Percentiles rank a stretch among this genome's conserved stretches.
Evolutionary conservation across 2,329 filamentous ascomycete genomes (phyloP).

Genomic region (Lachnellula hyalina): DNA sequence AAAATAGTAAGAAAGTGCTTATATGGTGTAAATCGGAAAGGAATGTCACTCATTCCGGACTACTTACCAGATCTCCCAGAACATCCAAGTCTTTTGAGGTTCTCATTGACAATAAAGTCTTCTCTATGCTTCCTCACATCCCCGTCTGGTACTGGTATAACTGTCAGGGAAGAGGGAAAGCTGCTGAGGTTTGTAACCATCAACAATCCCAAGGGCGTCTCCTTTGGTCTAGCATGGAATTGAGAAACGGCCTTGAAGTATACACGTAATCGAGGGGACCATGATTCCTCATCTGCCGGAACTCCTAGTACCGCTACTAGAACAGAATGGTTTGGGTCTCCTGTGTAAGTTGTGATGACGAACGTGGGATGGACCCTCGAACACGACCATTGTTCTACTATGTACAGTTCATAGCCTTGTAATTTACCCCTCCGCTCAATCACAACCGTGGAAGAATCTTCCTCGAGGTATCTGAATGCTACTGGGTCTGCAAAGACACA

Average conservation of each 20-base stretch:
- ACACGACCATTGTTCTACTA: conserved; percentile 97
- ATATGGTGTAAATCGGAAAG: background rate
- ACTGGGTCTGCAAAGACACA: conserved; percentile 63
- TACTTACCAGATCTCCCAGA: conserved; percentile 67
- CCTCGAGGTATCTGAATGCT: conserved; percentile 73
- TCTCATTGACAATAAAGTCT: conserved; percentile 88
- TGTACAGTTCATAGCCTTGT: conserved; percentile 82
- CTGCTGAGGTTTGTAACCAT: conserved; percentile 93
- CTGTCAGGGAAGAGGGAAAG: conserved; percentile 86
- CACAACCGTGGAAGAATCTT: conserved; percentile 71
- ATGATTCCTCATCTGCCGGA: conserved; percentile 70
- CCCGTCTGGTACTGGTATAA: conserved; percentile 85
- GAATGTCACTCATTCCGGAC: background rate
- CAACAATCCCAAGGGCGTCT: conserved; percentile 75
- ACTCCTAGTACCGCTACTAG: conserved; percentile 75
- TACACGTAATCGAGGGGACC: conserved; percentile 72
- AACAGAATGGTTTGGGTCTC: conserved; percentile 74
- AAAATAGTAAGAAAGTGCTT: background rate
- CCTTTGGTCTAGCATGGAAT: conserved; percentile 76
- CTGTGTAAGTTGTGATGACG: conserved; percentile 88
- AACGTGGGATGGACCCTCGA: conserved; percentile 86
- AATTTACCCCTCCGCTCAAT: conserved; percentile 67
- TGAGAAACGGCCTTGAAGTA: conserved; percentile 85
- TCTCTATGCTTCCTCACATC: conserved; percentile 75
- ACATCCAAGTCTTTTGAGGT: conserved; percentile 87